phyloP scores from a whole-genome alignment of 768 basidiomycete genomes.

The Leccinellum albellum region DNA sequence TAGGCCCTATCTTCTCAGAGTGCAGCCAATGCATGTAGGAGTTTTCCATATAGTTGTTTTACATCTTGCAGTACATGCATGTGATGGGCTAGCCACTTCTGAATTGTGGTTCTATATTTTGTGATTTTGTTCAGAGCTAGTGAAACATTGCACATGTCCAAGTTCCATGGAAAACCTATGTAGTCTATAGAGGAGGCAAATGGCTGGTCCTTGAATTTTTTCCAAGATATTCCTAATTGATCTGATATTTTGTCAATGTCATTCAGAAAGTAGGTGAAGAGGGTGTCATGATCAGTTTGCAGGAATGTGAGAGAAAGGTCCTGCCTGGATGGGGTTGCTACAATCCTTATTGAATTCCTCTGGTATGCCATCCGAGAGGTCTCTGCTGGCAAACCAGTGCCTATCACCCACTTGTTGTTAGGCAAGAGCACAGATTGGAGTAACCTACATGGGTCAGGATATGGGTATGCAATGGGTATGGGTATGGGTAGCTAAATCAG shows the following conservation, averaged over 20 bases:
- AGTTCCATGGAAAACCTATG: not conserved
- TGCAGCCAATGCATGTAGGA: not conserved
- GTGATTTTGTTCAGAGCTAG: not conserved
- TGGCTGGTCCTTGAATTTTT: not conserved
- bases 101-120: not conserved
- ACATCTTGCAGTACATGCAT: not conserved
- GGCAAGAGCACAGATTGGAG: too few species aligned
- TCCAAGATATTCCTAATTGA: not conserved
- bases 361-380: not conserved
- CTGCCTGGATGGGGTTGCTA: not conserved
- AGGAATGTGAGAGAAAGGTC: not conserved
- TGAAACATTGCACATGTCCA: not conserved
- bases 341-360: not conserved
- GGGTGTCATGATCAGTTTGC: not conserved
- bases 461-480: too few species aligned
- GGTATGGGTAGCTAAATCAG: too few species aligned
- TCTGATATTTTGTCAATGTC: not conserved
- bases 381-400: not conserved
- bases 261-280: not conserved
- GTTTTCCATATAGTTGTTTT: not conserved
- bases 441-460: too few species aligned
- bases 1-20: not conserved
- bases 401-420: too few species aligned
- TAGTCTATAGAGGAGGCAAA: not conserved
- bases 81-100: rapidly evolving